phyloP scores from a whole-genome alignment of 805 yeast genomes.

The Lachancea waltii region DNA sequence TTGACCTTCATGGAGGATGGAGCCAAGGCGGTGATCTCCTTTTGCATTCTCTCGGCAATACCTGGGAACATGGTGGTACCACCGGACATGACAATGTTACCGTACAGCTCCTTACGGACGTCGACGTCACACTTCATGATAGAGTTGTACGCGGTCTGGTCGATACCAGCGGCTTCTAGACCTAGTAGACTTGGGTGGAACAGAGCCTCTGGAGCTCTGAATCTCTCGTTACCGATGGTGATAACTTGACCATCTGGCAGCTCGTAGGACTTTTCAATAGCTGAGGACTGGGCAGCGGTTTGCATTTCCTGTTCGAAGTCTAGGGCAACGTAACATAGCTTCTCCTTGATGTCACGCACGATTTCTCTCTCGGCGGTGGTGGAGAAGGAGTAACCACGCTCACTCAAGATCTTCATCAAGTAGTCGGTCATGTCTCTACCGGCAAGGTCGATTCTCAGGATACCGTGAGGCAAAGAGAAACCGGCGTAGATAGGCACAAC shows the following conservation, averaged over 20 bases:
- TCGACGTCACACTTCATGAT: slow-evolving; percentile 99
- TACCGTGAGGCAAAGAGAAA: slow-evolving; percentile 98
- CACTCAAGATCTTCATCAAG: slow-evolving; percentile 96
- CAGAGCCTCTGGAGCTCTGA: slow-evolving; percentile 99
- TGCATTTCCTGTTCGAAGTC: slow-evolving; percentile 99
- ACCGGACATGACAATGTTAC: slow-evolving; percentile 99
- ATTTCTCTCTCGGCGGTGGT: slow-evolving; percentile 99
- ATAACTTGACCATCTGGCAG: slow-evolving; percentile 99
- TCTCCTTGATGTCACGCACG: slow-evolving; percentile 85
- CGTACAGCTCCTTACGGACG: slow-evolving; percentile 97
- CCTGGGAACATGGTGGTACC: slow-evolving; percentile 99
- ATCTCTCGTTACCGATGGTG: slow-evolving; percentile 99
- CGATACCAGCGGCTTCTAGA: slow-evolving; percentile 97
- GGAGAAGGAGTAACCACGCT: slow-evolving; percentile 98
- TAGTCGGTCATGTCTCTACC: slow-evolving; percentile 99
- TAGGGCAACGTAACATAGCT: slow-evolving; percentile 96
- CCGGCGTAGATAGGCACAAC: slow-evolving; percentile 99
- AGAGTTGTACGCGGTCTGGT: slow-evolving; percentile 70
- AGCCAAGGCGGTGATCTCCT: slow-evolving; percentile 98
- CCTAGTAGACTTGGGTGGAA: slow-evolving; percentile 94
- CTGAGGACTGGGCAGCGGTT: slow-evolving; percentile 96
- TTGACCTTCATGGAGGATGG: slow-evolving; percentile 99
- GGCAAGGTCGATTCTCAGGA: slow-evolving; percentile 96
- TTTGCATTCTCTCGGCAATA: slow-evolving; percentile 99
- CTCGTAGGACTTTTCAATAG: slow-evolving; percentile 98